A percentile compares a stretch with the other conserved stretches of the same genome.
phyloP scores from a whole-genome alignment of 768 basidiomycete species.

The Cystofilobasidium capitatum region DNA sequence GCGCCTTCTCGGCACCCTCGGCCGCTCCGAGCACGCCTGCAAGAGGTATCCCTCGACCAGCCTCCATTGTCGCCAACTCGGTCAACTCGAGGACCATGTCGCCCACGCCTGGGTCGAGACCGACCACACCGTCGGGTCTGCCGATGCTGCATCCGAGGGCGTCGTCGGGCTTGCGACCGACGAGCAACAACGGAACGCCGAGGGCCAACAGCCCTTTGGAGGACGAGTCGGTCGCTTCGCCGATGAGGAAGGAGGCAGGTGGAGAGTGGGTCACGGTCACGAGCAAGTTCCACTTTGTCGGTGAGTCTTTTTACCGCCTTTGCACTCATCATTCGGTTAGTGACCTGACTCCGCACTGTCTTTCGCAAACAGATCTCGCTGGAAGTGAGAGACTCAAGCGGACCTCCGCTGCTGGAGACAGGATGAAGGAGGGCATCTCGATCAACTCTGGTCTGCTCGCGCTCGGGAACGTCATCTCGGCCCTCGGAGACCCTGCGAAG shows the following conservation, averaged over 20 bases:
- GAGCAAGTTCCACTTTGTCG: slow-evolving; percentile 97
- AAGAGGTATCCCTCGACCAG: slow-evolving; percentile 19
- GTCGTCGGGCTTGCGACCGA: neutral
- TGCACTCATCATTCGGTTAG: neutral
- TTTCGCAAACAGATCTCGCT: slow-evolving; percentile 52
- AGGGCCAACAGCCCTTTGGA: slow-evolving; percentile 11
- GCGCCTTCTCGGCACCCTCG: neutral
- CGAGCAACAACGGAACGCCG: slow-evolving; percentile 1
- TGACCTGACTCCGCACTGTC: neutral
- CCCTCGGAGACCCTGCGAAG: slow-evolving; percentile 83
- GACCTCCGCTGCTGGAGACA: slow-evolving; percentile 88
- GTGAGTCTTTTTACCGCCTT: neutral
- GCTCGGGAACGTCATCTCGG: slow-evolving; percentile 95
- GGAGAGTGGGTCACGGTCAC: slow-evolving; percentile 84
- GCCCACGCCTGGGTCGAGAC: slow-evolving; percentile 24
- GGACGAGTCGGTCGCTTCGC: slow-evolving; percentile 43
- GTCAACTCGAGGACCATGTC: slow-evolving; percentile 16
- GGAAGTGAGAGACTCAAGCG: slow-evolving; percentile 96
- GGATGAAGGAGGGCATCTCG: slow-evolving; percentile 96
- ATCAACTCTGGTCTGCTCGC: slow-evolving; percentile 96
- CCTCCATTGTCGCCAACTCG: neutral
- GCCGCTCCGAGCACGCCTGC: slow-evolving; percentile 9
- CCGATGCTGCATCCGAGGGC: slow-evolving; percentile 4
- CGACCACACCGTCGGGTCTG: slow-evolving; percentile 21
- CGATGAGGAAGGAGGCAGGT: neutral